Evolutionary conservation across 208 protist species (phyloP).

Genomic region (Porcisia hertigi): DNA sequence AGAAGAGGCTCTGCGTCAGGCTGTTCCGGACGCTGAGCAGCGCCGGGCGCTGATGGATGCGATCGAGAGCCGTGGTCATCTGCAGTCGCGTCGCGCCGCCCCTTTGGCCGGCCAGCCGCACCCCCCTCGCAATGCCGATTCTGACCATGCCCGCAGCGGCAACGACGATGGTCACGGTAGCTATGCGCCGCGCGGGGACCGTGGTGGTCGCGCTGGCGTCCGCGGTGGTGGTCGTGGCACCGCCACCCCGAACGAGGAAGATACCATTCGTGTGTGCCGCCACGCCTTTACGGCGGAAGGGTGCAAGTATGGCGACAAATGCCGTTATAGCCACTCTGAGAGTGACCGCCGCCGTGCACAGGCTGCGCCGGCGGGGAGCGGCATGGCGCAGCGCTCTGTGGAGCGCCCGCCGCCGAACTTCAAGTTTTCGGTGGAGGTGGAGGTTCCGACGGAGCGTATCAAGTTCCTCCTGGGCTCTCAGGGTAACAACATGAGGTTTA

Average conservation of each 20-base stretch:
- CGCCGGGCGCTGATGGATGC: constrained; percentile 64
- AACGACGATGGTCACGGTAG: constrained; percentile 34
- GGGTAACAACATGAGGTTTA: constrained; percentile 55
- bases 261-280: constrained; percentile 55
- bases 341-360: constrained; percentile 32
- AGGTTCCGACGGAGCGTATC: constrained; percentile 77
- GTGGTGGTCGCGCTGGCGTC: constrained; percentile 39
- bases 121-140: constrained; percentile 43
- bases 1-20: constrained; percentile 59
- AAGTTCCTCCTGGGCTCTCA: constrained; percentile 74
- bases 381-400: constrained; percentile 33
- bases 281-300: constrained; percentile 67
- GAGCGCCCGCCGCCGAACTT: constrained; percentile 34
- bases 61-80: constrained; percentile 68
- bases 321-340: constrained; percentile 80
- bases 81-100: constrained; percentile 45
- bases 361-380: constrained; percentile 23
- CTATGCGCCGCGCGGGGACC: constrained; percentile 31
- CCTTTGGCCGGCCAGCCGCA: constrained; percentile 33
- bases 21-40: constrained; percentile 78
- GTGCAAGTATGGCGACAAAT: constrained; percentile 83
- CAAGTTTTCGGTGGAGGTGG: constrained; percentile 47
- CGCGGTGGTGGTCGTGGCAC: constrained; percentile 36
- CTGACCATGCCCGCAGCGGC: constrained; percentile 30
- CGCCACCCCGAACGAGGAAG: constrained; percentile 15